phyloP scores from a whole-genome alignment of 768 basidiomycete genomes.

The Polyporus arcularius region DNA sequence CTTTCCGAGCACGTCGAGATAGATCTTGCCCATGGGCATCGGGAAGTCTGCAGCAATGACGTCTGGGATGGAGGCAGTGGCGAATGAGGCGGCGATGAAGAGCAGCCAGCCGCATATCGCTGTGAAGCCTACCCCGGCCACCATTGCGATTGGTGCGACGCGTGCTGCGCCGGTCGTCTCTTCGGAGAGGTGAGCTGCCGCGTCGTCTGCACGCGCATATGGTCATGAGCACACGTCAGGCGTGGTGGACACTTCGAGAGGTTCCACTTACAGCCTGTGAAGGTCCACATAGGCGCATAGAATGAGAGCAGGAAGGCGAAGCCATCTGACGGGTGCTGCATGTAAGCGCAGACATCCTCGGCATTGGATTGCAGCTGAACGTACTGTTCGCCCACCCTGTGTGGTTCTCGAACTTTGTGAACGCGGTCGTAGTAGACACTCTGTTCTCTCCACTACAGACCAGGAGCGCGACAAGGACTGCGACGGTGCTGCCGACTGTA shows the following conservation, averaged over 20 bases:
- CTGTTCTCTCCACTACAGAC: constrained; percentile 53
- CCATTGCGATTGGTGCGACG: constrained; percentile 69
- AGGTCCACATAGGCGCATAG: constrained; percentile 77
- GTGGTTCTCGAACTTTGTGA: constrained; percentile 70
- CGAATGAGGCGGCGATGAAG: constrained; percentile 65
- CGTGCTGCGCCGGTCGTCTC: constrained; percentile 65
- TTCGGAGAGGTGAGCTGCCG: constrained; percentile 75
- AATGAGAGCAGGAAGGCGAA: constrained; percentile 77
- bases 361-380: constrained; percentile 18
- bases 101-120: constrained; percentile 67
- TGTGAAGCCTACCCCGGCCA: constrained; percentile 62
- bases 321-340: constrained; percentile 43
- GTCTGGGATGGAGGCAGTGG: constrained; percentile 54
- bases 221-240: neutral
- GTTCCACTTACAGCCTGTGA: constrained; percentile 63
- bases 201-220: constrained; percentile 52
- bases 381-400: constrained; percentile 66
- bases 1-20: constrained; percentile 67
- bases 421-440: constrained; percentile 68
- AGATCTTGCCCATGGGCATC: constrained; percentile 72
- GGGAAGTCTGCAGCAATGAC: constrained; percentile 53
- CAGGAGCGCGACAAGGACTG: constrained; percentile 60
- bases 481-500: constrained; percentile 59
- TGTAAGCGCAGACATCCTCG: neutral
- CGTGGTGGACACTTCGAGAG: neutral